A percentile compares a stretch with the other conserved stretches of the same genome.
phyloP scores from a whole-genome alignment of 2,329 filamentous ascomycete genomes.

The Exophiala oligosperma region DNA sequence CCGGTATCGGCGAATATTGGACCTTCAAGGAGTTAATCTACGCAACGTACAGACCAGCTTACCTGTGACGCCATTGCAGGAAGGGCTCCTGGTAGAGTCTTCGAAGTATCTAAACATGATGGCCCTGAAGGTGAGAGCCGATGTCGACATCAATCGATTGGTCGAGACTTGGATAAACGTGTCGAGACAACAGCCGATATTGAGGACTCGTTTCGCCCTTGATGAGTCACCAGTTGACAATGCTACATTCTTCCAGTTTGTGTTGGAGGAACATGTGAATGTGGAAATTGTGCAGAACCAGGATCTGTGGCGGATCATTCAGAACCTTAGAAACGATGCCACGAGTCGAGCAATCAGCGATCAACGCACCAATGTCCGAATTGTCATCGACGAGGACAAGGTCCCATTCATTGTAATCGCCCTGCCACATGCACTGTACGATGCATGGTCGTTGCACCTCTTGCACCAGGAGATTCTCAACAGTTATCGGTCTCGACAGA shows the following conservation, averaged over 20 bases:
- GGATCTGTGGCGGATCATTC: conserved; percentile 8
- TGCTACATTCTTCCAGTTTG: conserved; percentile 16
- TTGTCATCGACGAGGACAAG: conserved; percentile 34
- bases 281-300: conserved; percentile 5
- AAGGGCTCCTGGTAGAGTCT: conserved; percentile 71
- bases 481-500: conserved; percentile 1
- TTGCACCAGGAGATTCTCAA: conserved; percentile 61
- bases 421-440: conserved; percentile 83
- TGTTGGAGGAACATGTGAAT: neutral
- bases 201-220: conserved; percentile 72
- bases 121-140: conserved; percentile 60
- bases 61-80: conserved; percentile 80
- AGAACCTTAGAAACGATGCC: conserved; percentile 25
- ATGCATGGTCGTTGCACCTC: conserved; percentile 78
- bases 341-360: neutral
- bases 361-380: conserved; percentile 33
- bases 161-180: conserved; percentile 63
- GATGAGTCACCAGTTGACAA: conserved; percentile 38
- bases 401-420: conserved; percentile 61
- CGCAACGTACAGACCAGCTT: conserved; percentile 59
- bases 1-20: conserved; percentile 43
- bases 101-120: conserved; percentile 84
- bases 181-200: conserved; percentile 63
- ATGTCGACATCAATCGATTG: conserved; percentile 59
- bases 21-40: conserved; percentile 37